Base-by-base conservation (phyloP, 176 grass and related monocot species). In the Eragrostis nindensis region DNA sequence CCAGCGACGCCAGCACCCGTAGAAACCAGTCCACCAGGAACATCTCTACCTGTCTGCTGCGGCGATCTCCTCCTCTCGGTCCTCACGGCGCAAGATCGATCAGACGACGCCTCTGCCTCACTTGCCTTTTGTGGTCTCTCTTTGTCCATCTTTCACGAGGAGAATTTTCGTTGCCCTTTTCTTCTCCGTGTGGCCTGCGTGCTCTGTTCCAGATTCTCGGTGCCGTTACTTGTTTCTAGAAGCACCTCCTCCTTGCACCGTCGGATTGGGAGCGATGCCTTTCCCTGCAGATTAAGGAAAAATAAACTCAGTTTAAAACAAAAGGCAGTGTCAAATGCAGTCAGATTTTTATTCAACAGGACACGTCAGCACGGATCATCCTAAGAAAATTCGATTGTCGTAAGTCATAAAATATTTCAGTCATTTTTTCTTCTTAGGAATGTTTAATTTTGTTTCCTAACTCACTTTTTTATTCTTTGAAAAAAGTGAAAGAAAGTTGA, bases 21-120 rank as follows among this genome's bases (percentile, higher is more conserved):
- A 89, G 66, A n/a, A 89, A 89, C 87, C 87, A 89, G 61, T 86
- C 83, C 65, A 89, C 87, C 18, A 86, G 72, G 52, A 90, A 90
- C 83, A 89, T 82, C 83, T 53, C 62, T 13, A 26, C 79, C 41
- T 68, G 9, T 17, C 32, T 36, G 74, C 57, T 80, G 62, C 80
- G 40, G 48, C 49, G 80, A 78, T 73, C 61, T 61, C 55, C 64
- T 79, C 71, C 43, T 83, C 45, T 62, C 73, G 27, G 55, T 79
- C 73, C 39, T 83, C 49, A 26, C 69, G 38, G 60, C 80, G 16
- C 27, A 53, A 42, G 82, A 84, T 69, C 73, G 82, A 84, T 69
- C 73, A 21, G 24, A 41, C 59, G 46, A 17, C 22, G 25, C 55
- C 65, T 29, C 46, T 38, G 40, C 0, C 54, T 49, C 40, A 19